Conservation (phyloP, 352 stramenopile species). For the Globisporangium acanthophoron region DNA sequence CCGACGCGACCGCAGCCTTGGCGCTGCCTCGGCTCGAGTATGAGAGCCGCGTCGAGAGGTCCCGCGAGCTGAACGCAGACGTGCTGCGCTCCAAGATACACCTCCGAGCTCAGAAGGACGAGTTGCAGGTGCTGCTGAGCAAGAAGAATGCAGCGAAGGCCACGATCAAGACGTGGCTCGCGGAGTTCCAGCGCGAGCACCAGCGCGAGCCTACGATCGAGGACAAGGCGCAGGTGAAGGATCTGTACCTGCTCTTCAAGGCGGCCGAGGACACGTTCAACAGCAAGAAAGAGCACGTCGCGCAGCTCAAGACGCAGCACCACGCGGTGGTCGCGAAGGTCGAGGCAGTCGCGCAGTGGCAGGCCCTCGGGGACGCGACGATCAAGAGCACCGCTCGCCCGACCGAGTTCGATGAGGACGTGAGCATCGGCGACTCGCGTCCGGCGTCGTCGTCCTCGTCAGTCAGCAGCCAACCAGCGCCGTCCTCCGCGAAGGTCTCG, state of each 20-base stretch:
- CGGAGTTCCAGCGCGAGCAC: constrained; percentile 41
- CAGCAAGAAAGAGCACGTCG: constrained; percentile 28
- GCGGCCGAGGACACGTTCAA: constrained; percentile 50
- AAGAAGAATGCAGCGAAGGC: constrained; percentile 50
- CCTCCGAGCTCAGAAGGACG: constrained; percentile 26
- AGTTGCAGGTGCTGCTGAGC: constrained; percentile 26
- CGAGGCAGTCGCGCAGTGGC: constrained; percentile 49
- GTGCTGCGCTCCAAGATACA: constrained; percentile 39
- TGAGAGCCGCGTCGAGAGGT: constrained; percentile 39
- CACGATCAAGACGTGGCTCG: constrained; percentile 61
- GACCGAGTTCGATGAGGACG: background rate
- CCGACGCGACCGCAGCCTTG: constrained; percentile 2
- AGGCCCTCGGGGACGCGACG: constrained; percentile 23
- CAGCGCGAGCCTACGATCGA: constrained; percentile 57
- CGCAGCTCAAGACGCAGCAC: constrained; percentile 41
- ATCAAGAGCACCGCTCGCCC: constrained; percentile 6
- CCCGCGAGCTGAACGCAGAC: constrained; percentile 32
- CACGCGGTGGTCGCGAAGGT: constrained; percentile 34
- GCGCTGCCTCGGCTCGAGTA: constrained; percentile 28
- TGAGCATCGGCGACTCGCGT: constrained; percentile 6
- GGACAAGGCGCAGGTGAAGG: constrained; percentile 75
- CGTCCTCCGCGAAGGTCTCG: background rate
- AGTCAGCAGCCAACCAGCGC: background rate
- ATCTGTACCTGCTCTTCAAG: constrained; percentile 75
- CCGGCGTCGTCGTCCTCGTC: constrained; percentile 2